These are phyloP conservation scores for Talaromyces sp. DNA, from an alignment of 2,329 filamentous ascomycete genomes.

Conservation along the genomic window DNA sequence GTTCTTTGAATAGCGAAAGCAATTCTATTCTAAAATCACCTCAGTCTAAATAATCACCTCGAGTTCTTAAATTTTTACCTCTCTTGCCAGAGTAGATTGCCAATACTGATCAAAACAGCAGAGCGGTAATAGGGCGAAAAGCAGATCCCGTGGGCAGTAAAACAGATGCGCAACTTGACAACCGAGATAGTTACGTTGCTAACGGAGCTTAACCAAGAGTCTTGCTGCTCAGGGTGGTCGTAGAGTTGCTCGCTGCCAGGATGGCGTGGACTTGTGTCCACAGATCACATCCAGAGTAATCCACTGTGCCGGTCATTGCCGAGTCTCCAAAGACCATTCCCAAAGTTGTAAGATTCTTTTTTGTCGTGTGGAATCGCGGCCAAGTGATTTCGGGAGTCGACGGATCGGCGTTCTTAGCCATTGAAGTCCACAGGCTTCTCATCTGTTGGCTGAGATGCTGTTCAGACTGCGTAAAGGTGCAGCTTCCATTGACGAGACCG, in stretches of 20 bases:
- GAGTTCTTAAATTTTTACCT: background rate
- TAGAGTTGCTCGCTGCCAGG: background rate
- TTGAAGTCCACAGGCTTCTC: constrained; percentile 23
- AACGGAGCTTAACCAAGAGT: background rate
- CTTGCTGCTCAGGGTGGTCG: background rate
- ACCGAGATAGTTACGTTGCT: background rate
- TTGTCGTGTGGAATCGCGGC: constrained; percentile 16
- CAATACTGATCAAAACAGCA: background rate
- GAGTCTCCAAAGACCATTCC: constrained; percentile 21
- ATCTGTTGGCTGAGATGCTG: constrained; percentile 21
- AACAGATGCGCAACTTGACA: background rate
- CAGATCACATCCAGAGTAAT: constrained; percentile 20
- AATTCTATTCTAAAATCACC: no score
- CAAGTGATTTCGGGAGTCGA: constrained; percentile 16
- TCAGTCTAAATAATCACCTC: background rate
- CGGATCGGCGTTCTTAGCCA: constrained; percentile 22
- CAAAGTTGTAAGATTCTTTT: constrained; percentile 15
- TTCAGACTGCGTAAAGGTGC: constrained; percentile 19
- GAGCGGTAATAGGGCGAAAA: background rate
- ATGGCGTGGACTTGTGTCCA: constrained; percentile 20
- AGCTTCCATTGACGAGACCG: constrained; percentile 7
- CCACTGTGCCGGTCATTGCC: constrained; percentile 17
- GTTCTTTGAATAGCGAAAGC: no score
- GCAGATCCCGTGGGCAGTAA: background rate
- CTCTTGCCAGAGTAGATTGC: background rate